Percentiles rank a stretch among this genome's conserved stretches.
Conservation (phyloP, 2,329 filamentous ascomycete genomes). For the Bipolaris zeicola region DNA sequence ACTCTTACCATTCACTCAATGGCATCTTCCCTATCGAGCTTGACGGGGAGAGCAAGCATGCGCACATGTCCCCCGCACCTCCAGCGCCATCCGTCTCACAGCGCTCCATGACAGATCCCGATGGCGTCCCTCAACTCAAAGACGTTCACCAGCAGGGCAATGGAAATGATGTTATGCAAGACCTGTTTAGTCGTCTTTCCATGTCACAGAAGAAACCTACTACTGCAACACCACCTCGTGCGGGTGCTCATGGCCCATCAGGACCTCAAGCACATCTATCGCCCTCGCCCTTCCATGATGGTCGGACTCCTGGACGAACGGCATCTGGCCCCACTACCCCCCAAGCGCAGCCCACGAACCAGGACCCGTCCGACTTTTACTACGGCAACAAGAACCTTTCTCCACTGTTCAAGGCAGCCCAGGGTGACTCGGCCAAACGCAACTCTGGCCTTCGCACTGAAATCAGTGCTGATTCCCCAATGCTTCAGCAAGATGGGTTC, state of each 20-base stretch:
- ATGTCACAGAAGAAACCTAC: constrained; percentile 38
- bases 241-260: constrained; percentile 27
- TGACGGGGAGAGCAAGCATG: constrained; percentile 46
- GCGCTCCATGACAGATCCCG: constrained; percentile 42
- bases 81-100: constrained; percentile 24
- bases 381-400: constrained; percentile 57
- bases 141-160: constrained; percentile 47
- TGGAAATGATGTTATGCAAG: constrained; percentile 53
- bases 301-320: constrained; percentile 38
- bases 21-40: constrained; percentile 73
- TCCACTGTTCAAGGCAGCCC: constrained; percentile 55
- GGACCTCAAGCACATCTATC: constrained; percentile 38
- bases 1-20: constrained; percentile 55
- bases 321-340: constrained; percentile 45
- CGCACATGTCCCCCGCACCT: constrained; percentile 23
- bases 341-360: constrained; percentile 32
- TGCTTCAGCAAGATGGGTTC: constrained; percentile 29
- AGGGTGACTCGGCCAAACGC: constrained; percentile 49
- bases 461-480: constrained; percentile 43
- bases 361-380: constrained; percentile 39
- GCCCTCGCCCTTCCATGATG: constrained; percentile 50
- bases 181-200: constrained; percentile 50
- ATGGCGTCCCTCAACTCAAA: constrained; percentile 33
- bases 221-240: constrained; percentile 31
- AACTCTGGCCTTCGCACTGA: constrained; percentile 54